Evolutionary conservation across 192 early-diverging fungal genomes (phyloP).

Genomic region (Rhizophagus clarus): DNA sequence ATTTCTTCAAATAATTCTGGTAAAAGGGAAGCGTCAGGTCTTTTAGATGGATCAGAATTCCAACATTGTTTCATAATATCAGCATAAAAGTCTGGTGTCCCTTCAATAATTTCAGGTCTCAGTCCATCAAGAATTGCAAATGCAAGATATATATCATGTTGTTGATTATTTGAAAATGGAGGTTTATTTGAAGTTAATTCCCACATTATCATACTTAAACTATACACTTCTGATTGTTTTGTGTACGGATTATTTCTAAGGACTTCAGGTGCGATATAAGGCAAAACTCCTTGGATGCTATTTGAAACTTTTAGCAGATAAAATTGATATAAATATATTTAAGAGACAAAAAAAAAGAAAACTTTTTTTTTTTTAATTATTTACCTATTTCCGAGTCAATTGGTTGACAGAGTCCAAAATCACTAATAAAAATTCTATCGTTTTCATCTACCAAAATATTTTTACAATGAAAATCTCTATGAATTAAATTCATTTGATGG

Average conservation of each 20-base stretch:
- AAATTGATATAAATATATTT: not conserved
- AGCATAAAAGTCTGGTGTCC: not conserved
- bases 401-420: conserved; percentile 41
- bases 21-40: conserved; percentile 24
- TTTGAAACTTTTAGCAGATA: not conserved
- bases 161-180: conserved; percentile 24
- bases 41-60: not conserved
- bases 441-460: conserved; percentile 3
- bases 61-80: conserved; percentile 12
- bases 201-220: conserved; percentile 49
- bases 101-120: not conserved
- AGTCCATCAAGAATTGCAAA: not conserved
- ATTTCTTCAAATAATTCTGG: conserved; percentile 37
- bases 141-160: not conserved
- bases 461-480: not conserved
- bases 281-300: conserved; percentile 37
- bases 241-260: conserved; percentile 37
- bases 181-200: conserved; percentile 40
- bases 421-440: conserved; percentile 28
- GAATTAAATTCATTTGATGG: not conserved
- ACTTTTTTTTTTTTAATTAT: not conserved
- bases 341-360: not conserved
- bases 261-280: conserved; percentile 46
- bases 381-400: conserved; percentile 38
- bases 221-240: conserved; percentile 43